A percentile compares a stretch with the other conserved stretches of the same genome.
phyloP scores from a whole-genome alignment of 306 rosid genomes.

The Vigna reflexopilosa region DNA sequence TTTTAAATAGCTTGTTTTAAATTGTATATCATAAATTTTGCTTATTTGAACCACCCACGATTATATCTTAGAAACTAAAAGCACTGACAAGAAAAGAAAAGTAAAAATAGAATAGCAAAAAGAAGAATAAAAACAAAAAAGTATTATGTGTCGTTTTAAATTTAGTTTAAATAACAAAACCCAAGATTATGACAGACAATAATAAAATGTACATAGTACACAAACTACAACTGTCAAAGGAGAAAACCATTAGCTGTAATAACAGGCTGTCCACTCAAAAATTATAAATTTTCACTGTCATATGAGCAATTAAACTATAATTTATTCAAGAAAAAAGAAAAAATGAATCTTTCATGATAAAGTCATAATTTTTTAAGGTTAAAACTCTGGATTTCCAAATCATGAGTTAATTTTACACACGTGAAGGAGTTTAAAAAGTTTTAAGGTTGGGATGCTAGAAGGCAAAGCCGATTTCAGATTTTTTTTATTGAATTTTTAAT shows the following conservation, averaged over 20 bases:
- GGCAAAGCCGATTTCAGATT: too few relatives aligned
- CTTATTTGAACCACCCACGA: too few relatives aligned
- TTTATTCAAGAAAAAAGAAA: background rate
- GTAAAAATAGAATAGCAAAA: too few relatives aligned
- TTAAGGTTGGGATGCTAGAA: too few relatives aligned
- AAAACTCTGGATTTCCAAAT: too few relatives aligned
- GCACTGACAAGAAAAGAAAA: background rate
- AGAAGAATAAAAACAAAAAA: background rate
- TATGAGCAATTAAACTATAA: background rate
- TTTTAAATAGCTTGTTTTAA: too few relatives aligned
- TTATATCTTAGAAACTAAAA: too few relatives aligned
- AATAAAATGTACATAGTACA: background rate
- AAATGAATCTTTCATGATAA: constrained; percentile 13
- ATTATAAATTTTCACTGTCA: background rate
- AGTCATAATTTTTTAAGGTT: too few relatives aligned
- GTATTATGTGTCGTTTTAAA: background rate
- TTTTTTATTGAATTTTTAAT: too few relatives aligned
- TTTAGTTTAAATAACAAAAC: background rate
- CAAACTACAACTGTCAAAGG: background rate
- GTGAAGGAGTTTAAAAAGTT: too few relatives aligned
- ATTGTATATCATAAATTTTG: too few relatives aligned
- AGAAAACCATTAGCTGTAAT: constrained; percentile 30
- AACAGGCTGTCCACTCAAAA: constrained; percentile 12
- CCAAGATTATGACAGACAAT: constrained; percentile 9
- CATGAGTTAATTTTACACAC: too few relatives aligned